These are phyloP conservation scores for Kazachstania bromeliacearum DNA, from an alignment of 805 yeast species.

Conservation along the genomic window DNA sequence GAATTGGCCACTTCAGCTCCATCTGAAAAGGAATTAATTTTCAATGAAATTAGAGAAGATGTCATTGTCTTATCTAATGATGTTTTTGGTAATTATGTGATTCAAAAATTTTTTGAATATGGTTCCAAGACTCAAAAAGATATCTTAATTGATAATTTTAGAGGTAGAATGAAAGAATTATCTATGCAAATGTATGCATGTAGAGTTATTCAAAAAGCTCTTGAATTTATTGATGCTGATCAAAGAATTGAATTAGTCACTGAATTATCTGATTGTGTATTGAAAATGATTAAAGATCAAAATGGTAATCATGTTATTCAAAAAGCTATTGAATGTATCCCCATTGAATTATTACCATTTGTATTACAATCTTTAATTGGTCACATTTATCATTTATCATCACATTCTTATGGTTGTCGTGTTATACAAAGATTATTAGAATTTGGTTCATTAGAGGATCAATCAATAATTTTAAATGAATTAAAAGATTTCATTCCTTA, in stretches of 20 bases:
- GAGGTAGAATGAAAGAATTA: conserved; percentile 61
- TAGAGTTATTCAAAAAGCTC: conserved; percentile 89
- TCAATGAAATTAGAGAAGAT: conserved; percentile 70
- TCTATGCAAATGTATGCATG: conserved; percentile 97
- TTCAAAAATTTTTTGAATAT: conserved; percentile 84
- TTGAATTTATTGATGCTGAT: conserved; percentile 56
- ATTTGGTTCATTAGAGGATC: conserved; percentile 58
- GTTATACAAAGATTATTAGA: conserved; percentile 90
- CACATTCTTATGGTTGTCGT: conserved; percentile 96
- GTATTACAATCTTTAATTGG: conserved; percentile 61
- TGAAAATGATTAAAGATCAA: conserved; percentile 80
- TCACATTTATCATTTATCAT: conserved; percentile 73
- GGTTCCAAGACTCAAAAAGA: conserved; percentile 65
- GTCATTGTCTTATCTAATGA: conserved; percentile 81
- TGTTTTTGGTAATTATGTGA: conserved; percentile 95
- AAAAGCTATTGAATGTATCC: conserved; percentile 81
- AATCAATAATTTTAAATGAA: conserved; percentile 56
- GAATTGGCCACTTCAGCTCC: conserved; percentile 53
- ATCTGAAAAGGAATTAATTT: conserved; percentile 72
- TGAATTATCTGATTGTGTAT: conserved; percentile 56
- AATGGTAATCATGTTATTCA: conserved; percentile 98
- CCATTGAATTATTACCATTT: conserved; percentile 59
- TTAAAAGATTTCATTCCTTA: conserved; percentile 61
- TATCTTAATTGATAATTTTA: conserved; percentile 45
- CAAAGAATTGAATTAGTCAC: conserved; percentile 60